Evolutionary conservation across 768 basidiomycete species (phyloP).

Genomic region (Boletus barrowsii): DNA sequence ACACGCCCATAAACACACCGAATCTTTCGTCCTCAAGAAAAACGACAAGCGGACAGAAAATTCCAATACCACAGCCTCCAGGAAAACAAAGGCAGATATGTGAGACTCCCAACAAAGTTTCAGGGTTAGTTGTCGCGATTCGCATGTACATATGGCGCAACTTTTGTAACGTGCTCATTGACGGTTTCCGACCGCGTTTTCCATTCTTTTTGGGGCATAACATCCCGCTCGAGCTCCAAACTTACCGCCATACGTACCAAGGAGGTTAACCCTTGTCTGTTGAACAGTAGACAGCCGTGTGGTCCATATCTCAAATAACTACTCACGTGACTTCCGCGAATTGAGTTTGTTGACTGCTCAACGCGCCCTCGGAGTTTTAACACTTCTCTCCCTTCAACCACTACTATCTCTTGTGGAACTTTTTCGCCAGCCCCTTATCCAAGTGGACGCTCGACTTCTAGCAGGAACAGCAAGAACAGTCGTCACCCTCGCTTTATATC

Average conservation of each 20-base stretch:
- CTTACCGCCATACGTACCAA: slow-evolving; percentile 1
- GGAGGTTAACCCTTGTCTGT: neutral
- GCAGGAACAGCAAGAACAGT: slow-evolving; percentile 17
- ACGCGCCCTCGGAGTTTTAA: slow-evolving; percentile 42
- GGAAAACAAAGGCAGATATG: slow-evolving; percentile 15
- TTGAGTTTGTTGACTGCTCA: slow-evolving; percentile 40
- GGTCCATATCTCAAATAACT: slow-evolving; percentile 32
- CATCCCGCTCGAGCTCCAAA: slow-evolving; percentile 6
- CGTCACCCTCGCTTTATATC: slow-evolving; percentile 9
- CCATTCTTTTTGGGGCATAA: slow-evolving; percentile 10
- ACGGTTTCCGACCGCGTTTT: slow-evolving; percentile 13
- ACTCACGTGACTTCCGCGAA: slow-evolving; percentile 38
- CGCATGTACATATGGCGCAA: slow-evolving; percentile 8
- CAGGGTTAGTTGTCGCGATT: slow-evolving; percentile 19
- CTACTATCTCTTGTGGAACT: slow-evolving; percentile 41
- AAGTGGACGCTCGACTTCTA: slow-evolving; percentile 12
- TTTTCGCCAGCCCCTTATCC: slow-evolving; percentile 16
- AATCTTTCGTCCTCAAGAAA: slow-evolving; percentile 28
- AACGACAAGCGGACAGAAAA: slow-evolving; percentile 30
- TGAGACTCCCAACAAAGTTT: slow-evolving; percentile 14
- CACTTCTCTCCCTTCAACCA: slow-evolving; percentile 43
- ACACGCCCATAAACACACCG: slow-evolving; percentile 26
- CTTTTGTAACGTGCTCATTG: slow-evolving; percentile 13
- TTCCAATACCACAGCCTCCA: slow-evolving; percentile 16
- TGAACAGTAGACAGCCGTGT: slow-evolving; percentile 11